Conservation (phyloP, 441 rosid species). For the Manihot esculenta region DNA sequence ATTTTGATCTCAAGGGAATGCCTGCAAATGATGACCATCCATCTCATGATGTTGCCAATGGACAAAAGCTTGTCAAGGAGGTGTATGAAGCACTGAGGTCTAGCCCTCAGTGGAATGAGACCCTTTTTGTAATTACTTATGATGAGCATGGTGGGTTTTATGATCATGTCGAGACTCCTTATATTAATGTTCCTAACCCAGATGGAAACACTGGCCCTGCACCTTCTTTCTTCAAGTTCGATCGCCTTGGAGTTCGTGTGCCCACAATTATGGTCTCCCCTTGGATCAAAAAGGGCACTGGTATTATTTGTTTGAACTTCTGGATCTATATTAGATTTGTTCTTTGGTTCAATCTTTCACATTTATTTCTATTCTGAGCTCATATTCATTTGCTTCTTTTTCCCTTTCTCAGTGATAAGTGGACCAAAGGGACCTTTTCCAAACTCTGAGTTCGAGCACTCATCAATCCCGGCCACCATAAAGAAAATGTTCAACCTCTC, state of each 20-base stretch:
- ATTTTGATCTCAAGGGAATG: conserved; percentile 65
- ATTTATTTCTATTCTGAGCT: not conserved
- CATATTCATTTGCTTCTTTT: not conserved
- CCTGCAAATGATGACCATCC: conserved; percentile 97
- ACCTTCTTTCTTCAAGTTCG: conserved; percentile 88
- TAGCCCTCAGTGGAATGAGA: conserved; percentile 95
- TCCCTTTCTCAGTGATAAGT: conserved; percentile 45
- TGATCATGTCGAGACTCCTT: conserved; percentile 92
- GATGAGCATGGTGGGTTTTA: conserved; percentile 97
- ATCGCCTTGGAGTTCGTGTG: conserved; percentile 89
- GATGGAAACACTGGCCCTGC: conserved; percentile 96
- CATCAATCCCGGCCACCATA: conserved; percentile 91
- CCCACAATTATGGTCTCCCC: conserved; percentile 97
- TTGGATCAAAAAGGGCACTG: conserved; percentile 92
- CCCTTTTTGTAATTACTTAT: conserved; percentile 76
- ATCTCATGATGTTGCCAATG: conserved; percentile 88
- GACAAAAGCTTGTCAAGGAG: conserved; percentile 84
- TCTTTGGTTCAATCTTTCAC: not conserved
- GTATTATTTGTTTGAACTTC: conserved; percentile 31
- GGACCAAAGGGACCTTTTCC: conserved; percentile 67
- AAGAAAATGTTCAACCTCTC: conserved; percentile 83
- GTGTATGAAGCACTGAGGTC: conserved; percentile 84
- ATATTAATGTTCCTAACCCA: conserved; percentile 69
- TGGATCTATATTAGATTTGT: too few species aligned
- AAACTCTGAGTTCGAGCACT: conserved; percentile 80